These are phyloP conservation scores for Anisodus tanguticus DNA, from an alignment of 257 asterid genomes.

Conservation along the genomic window DNA sequence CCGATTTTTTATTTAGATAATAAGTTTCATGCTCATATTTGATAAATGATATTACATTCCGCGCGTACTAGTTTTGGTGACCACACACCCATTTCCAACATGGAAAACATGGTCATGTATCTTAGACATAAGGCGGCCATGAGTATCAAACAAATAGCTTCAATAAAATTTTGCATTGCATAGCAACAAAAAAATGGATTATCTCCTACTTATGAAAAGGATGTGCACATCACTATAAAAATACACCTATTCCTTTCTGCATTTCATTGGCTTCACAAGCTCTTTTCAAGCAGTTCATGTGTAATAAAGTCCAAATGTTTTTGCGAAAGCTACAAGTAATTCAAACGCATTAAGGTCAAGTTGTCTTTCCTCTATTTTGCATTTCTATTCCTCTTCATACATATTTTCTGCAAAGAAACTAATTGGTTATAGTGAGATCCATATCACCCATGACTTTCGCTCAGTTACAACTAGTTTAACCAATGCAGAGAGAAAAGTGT, in stretches of 20 bases:
- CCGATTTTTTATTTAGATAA: neutral
- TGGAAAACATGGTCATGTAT: neutral
- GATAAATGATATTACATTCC: neutral
- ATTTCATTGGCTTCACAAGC: slow-evolving; percentile 20
- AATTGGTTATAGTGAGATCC: neutral
- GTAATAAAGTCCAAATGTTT: neutral
- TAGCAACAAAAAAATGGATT: neutral
- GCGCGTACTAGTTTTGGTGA: neutral
- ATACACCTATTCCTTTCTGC: neutral
- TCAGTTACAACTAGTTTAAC: neutral
- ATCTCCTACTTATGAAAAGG: neutral
- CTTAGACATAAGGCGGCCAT: neutral
- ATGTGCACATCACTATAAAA: neutral
- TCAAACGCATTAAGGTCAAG: neutral
- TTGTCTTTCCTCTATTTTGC: neutral
- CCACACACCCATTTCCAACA: neutral
- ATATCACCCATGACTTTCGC: neutral
- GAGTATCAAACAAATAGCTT: neutral
- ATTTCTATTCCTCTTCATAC: neutral
- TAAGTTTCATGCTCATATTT: neutral
- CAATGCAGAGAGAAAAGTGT: neutral
- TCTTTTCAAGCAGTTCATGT: slow-evolving; percentile 10
- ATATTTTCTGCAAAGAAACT: neutral
- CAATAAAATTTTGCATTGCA: too few species aligned
- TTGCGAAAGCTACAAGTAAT: neutral